Conservation (phyloP, 257 asterid genomes). For the Primulina huaijiensis region DNA sequence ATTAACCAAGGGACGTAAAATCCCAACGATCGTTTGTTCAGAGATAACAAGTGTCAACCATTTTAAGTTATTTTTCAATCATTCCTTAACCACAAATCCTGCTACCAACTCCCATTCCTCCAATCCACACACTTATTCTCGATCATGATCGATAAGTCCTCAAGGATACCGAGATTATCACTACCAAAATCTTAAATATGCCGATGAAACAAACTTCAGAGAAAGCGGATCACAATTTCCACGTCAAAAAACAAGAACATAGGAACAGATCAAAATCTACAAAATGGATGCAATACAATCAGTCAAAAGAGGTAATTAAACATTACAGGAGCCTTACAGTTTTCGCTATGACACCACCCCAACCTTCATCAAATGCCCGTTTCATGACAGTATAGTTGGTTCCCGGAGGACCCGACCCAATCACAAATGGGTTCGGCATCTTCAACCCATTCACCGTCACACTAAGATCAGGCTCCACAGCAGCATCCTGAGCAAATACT, state of each 20-base stretch:
- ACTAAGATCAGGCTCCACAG: constrained; percentile 81
- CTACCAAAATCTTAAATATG: background rate
- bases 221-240: background rate
- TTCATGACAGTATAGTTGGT: constrained; percentile 93
- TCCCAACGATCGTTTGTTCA: background rate
- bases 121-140: background rate
- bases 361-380: constrained; percentile 92
- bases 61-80: background rate
- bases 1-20: background rate
- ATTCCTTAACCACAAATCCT: background rate
- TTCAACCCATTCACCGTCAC: constrained; percentile 86
- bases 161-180: background rate
- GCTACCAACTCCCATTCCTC: background rate
- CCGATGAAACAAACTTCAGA: background rate
- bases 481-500: constrained; percentile 39
- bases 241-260: too few species aligned
- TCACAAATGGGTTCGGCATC: constrained; percentile 93
- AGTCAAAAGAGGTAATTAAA: background rate
- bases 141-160: background rate
- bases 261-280: background rate
- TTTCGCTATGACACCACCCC: constrained; percentile 99
- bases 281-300: background rate
- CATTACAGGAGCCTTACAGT: constrained; percentile 45
- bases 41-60: background rate
- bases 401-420: constrained; percentile 99